A percentile compares a stretch with the other conserved stretches of the same genome.
These are phyloP conservation scores for Singerocomus inundabilis DNA, from an alignment of 1,284 basidiomycete genomes.

Conservation along the genomic window DNA sequence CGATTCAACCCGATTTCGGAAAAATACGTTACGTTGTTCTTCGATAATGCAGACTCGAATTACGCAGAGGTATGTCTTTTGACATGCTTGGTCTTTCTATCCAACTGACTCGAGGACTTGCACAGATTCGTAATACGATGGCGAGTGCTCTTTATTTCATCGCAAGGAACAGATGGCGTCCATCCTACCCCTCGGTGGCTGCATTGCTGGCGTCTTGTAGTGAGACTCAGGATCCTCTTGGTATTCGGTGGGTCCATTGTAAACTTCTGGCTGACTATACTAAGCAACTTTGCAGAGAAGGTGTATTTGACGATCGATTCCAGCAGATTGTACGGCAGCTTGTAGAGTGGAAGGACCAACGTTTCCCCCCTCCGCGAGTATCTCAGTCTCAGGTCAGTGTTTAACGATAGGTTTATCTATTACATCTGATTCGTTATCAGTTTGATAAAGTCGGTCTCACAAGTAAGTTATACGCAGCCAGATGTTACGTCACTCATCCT, in stretches of 20 bases:
- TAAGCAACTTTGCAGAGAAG: slow-evolving; percentile 42
- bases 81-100: background rate
- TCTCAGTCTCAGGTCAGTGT: slow-evolving; percentile 62
- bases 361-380: slow-evolving; percentile 82
- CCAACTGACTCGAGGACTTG: slow-evolving; percentile 6
- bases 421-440: slow-evolving; percentile 33
- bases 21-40: slow-evolving; percentile 68
- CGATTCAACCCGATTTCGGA: slow-evolving; percentile 68
- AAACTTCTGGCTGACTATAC: background rate
- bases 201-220: slow-evolving; percentile 67
- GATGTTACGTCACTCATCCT: slow-evolving; percentile 13
- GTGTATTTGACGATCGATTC: slow-evolving; percentile 57
- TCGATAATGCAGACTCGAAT: slow-evolving; percentile 74
- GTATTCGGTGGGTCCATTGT: slow-evolving; percentile 45
- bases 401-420: background rate
- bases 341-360: slow-evolving; percentile 66
- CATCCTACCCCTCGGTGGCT: slow-evolving; percentile 67
- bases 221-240: slow-evolving; percentile 63
- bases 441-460: slow-evolving; percentile 88
- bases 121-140: slow-evolving; percentile 69
- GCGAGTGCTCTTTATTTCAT: slow-evolving; percentile 67
- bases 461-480: slow-evolving; percentile 42
- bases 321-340: slow-evolving; percentile 55
- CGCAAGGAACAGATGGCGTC: slow-evolving; percentile 68
- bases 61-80: slow-evolving; percentile 71